A percentile compares a stretch with the other conserved stretches of the same genome.
phyloP scores from a whole-genome alignment of 148 eudicot species.

The Spergularia bocconei region DNA sequence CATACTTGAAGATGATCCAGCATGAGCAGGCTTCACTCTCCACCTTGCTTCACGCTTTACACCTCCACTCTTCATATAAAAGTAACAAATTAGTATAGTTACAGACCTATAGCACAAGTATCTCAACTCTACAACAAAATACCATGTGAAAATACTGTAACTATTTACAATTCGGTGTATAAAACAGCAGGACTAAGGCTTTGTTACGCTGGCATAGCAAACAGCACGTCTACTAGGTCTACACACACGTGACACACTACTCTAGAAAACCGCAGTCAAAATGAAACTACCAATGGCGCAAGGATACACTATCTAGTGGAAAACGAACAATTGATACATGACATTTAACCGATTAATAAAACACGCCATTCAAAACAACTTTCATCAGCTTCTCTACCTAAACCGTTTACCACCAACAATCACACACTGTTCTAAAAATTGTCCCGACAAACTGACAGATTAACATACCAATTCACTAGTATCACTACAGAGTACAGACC shows the following conservation, averaged over 20 bases:
- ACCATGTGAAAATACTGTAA: background rate
- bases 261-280: background rate
- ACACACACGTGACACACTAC: background rate
- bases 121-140: background rate
- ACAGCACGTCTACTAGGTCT: background rate
- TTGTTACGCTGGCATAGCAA: background rate
- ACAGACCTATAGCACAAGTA: background rate
- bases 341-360: background rate
- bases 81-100: background rate
- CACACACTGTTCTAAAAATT: background rate
- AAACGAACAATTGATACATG: no score
- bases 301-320: background rate
- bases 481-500: background rate
- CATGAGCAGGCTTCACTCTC: constrained; percentile 45
- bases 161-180: background rate
- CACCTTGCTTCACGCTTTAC: constrained; percentile 40
- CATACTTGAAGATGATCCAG: constrained; percentile 31
- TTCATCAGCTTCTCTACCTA: background rate
- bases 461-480: background rate
- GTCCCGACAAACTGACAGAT: background rate
- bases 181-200: background rate
- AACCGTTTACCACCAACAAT: background rate
- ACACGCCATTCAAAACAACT: no score
- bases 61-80: constrained; percentile 38
- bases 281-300: background rate